phyloP scores from a whole-genome alignment of 2,329 filamentous ascomycete genomes.

The Clonostachys sp. region DNA sequence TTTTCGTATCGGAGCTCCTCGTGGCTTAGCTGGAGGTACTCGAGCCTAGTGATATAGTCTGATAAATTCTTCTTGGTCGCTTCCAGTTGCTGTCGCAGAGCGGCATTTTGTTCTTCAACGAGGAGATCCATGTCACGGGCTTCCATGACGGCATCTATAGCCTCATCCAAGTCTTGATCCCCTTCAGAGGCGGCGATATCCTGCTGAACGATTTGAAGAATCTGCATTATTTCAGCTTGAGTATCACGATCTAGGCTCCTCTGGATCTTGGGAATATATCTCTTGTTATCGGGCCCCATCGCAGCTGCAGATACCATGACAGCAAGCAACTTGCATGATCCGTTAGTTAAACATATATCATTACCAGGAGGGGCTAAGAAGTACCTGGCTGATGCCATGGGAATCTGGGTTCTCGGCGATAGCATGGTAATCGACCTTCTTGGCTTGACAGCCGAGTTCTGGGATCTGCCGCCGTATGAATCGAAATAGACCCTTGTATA shows the following conservation, averaged over 20 bases:
- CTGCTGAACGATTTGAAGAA: conserved; percentile 34
- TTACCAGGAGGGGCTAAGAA: background rate
- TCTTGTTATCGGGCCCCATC: conserved; percentile 49
- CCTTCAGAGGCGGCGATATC: conserved; percentile 27
- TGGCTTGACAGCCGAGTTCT: conserved; percentile 46
- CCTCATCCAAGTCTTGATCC: conserved; percentile 31
- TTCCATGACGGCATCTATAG: conserved; percentile 31
- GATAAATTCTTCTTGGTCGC: conserved; percentile 51
- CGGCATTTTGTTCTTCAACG: conserved; percentile 50
- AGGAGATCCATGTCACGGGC: conserved; percentile 50
- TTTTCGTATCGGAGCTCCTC: conserved; percentile 63
- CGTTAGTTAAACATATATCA: background rate
- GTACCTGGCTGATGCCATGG: conserved; percentile 45
- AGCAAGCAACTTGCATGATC: conserved; percentile 48
- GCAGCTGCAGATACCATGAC: conserved; percentile 58
- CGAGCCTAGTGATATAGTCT: conserved; percentile 54
- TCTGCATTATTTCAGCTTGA: conserved; percentile 39
- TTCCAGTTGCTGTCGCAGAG: conserved; percentile 45
- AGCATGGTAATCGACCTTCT: conserved; percentile 50
- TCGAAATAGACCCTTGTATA: conserved; percentile 48
- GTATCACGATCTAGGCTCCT: conserved; percentile 31
- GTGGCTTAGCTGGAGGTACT: conserved; percentile 56
- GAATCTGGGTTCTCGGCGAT: conserved; percentile 52
- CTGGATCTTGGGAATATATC: conserved; percentile 44
- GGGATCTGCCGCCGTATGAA: conserved; percentile 50